Evolutionary conservation across 495 filamentous ascomycete genomes (phyloP).

Genomic region (Hypoxylon crocopeplum): DNA sequence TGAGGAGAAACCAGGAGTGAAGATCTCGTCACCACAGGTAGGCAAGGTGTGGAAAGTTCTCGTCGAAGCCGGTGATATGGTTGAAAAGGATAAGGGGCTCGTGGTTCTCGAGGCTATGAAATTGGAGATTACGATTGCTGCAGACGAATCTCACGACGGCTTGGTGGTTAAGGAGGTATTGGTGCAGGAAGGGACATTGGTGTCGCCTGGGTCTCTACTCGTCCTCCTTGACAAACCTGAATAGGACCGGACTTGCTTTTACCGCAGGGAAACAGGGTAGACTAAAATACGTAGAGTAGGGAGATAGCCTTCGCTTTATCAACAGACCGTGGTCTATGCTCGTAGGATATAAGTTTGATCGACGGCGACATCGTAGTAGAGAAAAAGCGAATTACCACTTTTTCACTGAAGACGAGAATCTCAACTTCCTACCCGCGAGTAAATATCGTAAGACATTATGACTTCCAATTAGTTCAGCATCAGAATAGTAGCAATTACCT

Average conservation of each 20-base stretch:
- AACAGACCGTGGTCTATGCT: not conserved
- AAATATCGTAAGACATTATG: too few relatives aligned
- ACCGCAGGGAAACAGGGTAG: not conserved
- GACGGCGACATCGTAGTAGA: too few relatives aligned
- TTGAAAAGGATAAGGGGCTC: constrained; percentile 45
- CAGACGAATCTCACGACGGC: constrained; percentile 20
- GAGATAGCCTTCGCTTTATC: not conserved
- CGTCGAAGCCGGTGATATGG: constrained; percentile 49
- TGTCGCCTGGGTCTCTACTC: constrained; percentile 19
- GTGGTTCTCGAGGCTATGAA: constrained; percentile 64
- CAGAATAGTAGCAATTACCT: too few relatives aligned
- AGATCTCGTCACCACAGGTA: constrained; percentile 53
- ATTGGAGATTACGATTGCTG: constrained; percentile 51
- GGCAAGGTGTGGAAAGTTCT: constrained; percentile 65
- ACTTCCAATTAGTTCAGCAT: too few relatives aligned
- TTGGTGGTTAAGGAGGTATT: constrained; percentile 22
- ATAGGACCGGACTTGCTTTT: not conserved
- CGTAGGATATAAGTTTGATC: not conserved
- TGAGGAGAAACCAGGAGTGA: constrained; percentile 24
- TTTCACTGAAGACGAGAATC: too few relatives aligned
- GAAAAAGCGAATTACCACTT: too few relatives aligned
- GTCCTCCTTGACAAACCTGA: constrained; percentile 47
- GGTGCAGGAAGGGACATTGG: constrained; percentile 19
- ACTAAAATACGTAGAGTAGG: too few relatives aligned
- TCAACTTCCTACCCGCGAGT: too few relatives aligned